Base-by-base conservation (phyloP, 805 yeast genomes). In the Saccharomycodes ludwigii region DNA sequence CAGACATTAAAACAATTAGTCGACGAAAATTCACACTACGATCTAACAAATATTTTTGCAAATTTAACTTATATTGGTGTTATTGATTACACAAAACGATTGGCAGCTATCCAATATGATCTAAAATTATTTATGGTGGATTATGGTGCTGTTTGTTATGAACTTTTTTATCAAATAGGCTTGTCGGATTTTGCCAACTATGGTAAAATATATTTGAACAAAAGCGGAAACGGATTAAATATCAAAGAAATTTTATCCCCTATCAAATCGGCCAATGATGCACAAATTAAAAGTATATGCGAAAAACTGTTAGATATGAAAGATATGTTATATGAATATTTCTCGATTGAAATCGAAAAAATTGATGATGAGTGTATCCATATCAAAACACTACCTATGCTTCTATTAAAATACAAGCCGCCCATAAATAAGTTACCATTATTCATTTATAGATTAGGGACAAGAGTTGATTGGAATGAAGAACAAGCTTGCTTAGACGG, bases 61-160 rank as follows among this genome's bases (percentile, higher is more conserved):
- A 71, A 79, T 33, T 69, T 78, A 30, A 71, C 77, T 0, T 82
- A 67, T 47, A 77, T 91, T 6, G 98, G 98, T 0, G 56, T 88
- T 3, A 86, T 82, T 2, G 97, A 88, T 48, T 67, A 68, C 8
- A 47, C 55, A 9, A 67, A 72, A 38, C 59, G 96, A 27, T 58
- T 88, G 14, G 76, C 80, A 10, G 79, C 94, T n/a, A 62, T 88
- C 27, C 98, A 91, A 50, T 69, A 75, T 47, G 95, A 78, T 43
- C 78, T 85, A 6, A 73, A 74, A 36, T 59, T 91, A 10, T 78
- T 68, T 48, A 54, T 91, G 16, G 73, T 88, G 13, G 95, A 88
- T 52, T 91, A 84, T 52, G 83, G 77, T 0, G 65, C 80, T 0
- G 49, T 82, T 1, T 61, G 76, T 18, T 54, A 58, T 37, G 83